These are phyloP conservation scores for Spergularia azorica DNA, from an alignment of 179 eudicot genomes.

Conservation along the genomic window DNA sequence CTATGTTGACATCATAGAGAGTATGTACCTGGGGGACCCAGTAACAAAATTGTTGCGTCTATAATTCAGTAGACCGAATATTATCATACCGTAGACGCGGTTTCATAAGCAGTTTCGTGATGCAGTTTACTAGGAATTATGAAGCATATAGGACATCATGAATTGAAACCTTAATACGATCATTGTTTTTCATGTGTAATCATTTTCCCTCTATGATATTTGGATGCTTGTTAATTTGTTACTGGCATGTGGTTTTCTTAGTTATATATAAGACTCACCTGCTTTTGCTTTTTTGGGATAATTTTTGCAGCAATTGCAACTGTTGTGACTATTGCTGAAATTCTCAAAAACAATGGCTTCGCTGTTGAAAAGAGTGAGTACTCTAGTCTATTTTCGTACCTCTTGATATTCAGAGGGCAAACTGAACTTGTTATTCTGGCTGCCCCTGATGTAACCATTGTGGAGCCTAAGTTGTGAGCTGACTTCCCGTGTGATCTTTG, in stretches of 20 bases:
- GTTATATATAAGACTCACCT: background rate
- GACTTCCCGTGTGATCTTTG: background rate
- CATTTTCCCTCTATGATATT: background rate
- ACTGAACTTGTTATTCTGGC: background rate
- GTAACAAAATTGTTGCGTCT: too few relatives aligned
- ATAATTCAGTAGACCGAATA: too few relatives aligned
- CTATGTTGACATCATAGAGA: too few relatives aligned
- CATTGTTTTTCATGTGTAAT: background rate
- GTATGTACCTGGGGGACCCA: too few relatives aligned
- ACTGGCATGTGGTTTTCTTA: background rate
- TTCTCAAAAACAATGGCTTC: constrained; percentile 72
- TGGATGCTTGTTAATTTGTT: background rate
- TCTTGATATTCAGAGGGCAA: background rate
- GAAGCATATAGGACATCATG: too few relatives aligned
- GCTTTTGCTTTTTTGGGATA: background rate
- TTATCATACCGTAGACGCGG: too few relatives aligned
- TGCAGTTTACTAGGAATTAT: too few relatives aligned
- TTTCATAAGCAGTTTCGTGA: too few relatives aligned
- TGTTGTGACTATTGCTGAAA: constrained; percentile 74
- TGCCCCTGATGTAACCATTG: too few relatives aligned
- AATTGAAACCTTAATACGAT: too few relatives aligned
- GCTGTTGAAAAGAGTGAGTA: constrained; percentile 79
- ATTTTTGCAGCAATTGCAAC: constrained; percentile 73
- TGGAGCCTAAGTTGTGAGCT: background rate
- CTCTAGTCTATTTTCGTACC: background rate